Percentiles rank a stretch among this genome's conserved stretches.
These are phyloP conservation scores for Suillus bovinus DNA, from an alignment of 768 basidiomycete species.

Conservation along the genomic window DNA sequence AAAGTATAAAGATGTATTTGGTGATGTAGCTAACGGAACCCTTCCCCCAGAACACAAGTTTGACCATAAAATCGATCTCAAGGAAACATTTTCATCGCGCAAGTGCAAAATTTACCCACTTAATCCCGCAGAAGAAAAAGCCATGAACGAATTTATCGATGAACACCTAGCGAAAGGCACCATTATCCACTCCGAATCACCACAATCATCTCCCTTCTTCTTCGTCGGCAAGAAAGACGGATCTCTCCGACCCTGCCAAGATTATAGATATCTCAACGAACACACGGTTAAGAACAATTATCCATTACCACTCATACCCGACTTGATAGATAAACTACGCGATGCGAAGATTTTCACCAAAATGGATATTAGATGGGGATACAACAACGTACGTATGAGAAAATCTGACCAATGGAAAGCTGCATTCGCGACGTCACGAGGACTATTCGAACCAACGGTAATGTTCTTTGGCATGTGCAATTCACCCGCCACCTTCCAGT, in stretches of 20 bases:
- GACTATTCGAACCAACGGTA: neutral
- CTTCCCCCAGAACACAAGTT: neutral
- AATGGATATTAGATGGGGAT: neutral
- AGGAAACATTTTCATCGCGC: neutral
- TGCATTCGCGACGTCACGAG: accelerated
- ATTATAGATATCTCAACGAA: neutral
- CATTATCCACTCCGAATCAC: constrained; percentile 21
- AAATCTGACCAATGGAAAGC: neutral
- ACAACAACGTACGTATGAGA: neutral
- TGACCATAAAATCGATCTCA: neutral
- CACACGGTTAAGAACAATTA: constrained; percentile 13
- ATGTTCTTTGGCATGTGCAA: constrained; percentile 18
- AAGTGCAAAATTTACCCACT: neutral
- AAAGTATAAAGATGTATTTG: neutral
- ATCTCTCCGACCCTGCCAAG: neutral
- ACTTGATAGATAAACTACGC: constrained; percentile 15
- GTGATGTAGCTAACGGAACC: neutral
- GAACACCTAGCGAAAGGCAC: constrained; percentile 5
- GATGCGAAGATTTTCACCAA: constrained; percentile 23
- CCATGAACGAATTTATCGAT: constrained; percentile 10
- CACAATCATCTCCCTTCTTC: constrained; percentile 20
- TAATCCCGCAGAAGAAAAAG: neutral
- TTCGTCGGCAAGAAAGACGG: constrained; percentile 4
- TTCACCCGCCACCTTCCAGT: constrained; percentile 22
- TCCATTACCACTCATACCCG: neutral